Percentiles rank a stretch among this genome's conserved stretches.
Evolutionary conservation across 2,329 filamentous ascomycete species (phyloP).

Genomic region (Sclerotiophoma versabilis): DNA sequence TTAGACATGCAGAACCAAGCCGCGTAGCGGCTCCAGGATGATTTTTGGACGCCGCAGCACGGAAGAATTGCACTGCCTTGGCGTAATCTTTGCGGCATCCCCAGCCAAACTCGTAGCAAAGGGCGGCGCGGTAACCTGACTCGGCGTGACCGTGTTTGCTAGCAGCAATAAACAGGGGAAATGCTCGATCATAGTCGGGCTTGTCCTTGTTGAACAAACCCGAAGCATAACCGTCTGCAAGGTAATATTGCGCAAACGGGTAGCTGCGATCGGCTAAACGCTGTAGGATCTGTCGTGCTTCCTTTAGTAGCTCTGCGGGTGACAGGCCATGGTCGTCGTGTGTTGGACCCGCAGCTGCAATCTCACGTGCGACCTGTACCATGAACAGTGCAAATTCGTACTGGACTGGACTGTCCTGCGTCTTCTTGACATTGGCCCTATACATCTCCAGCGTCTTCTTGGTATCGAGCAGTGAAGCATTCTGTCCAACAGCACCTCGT

Average conservation of each 20-base stretch:
- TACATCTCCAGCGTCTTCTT: conserved; percentile 99
- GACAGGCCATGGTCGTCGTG: conserved; percentile 54
- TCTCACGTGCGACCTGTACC: conserved; percentile 85
- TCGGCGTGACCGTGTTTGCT: conserved; percentile 98
- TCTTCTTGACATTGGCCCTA: conserved; percentile 95
- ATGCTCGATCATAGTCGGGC: conserved; percentile 88
- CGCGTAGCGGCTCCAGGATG: conserved; percentile 95
- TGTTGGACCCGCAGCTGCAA: conserved; percentile 48
- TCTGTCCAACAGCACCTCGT: conserved; percentile 80
- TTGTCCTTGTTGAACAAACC: conserved; percentile 95
- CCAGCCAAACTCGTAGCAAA: conserved; percentile 99
- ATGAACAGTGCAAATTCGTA: conserved; percentile 97
- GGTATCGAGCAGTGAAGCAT: conserved; percentile 87
- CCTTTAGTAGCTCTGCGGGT: conserved; percentile 72
- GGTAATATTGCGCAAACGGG: conserved; percentile 97
- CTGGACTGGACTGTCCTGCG: conserved; percentile 85
- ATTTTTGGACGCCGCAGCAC: conserved; percentile 87
- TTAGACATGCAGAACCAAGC: conserved; percentile 87
- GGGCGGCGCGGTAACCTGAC: conserved; percentile 87
- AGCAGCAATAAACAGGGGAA: conserved; percentile 89
- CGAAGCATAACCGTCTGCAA: conserved; percentile 92
- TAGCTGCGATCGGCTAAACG: conserved; percentile 86
- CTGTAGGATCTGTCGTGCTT: conserved; percentile 89
- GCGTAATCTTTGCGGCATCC: conserved; percentile 87
- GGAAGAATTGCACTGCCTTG: conserved; percentile 93